Percentiles rank a stretch among this genome's conserved stretches.
Evolutionary conservation across 2,329 filamentous ascomycete genomes (phyloP).

Genomic region (Xylaria sp.): DNA sequence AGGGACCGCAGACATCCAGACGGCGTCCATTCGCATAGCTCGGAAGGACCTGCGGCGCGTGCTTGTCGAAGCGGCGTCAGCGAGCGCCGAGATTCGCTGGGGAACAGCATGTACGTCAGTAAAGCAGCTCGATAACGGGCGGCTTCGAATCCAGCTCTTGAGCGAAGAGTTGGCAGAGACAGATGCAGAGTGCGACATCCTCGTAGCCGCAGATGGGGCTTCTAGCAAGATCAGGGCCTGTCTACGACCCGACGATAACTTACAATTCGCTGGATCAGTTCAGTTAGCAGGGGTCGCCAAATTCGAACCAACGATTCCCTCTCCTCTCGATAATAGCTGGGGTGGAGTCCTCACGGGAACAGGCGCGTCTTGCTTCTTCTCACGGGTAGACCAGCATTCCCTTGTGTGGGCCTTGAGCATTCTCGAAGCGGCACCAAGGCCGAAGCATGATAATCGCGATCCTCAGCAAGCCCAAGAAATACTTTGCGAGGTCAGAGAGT

Average conservation of each 20-base stretch:
- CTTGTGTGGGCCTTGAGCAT: slow-evolving; percentile 58
- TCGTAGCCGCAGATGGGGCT: slow-evolving; percentile 59
- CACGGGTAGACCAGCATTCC: slow-evolving; percentile 54
- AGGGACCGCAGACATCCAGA: slow-evolving; percentile 50
- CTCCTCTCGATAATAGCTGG: slow-evolving; percentile 53
- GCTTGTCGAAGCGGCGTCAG: slow-evolving; percentile 47
- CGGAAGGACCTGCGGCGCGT: slow-evolving; percentile 51
- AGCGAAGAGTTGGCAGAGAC: slow-evolving; percentile 41
- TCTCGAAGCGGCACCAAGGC: slow-evolving; percentile 38
- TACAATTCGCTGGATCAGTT: slow-evolving; percentile 54
- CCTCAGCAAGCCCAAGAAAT: slow-evolving; percentile 45
- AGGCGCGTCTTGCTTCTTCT: slow-evolving; percentile 57
- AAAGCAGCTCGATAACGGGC: slow-evolving; percentile 32
- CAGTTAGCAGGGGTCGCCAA: slow-evolving; percentile 53
- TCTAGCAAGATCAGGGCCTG: slow-evolving; percentile 54
- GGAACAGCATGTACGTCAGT: slow-evolving; percentile 33
- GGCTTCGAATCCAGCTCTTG: slow-evolving; percentile 37
- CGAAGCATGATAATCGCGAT: slow-evolving; percentile 29
- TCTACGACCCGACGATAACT: slow-evolving; percentile 53
- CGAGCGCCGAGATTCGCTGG: slow-evolving; percentile 25
- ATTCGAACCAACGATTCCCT: slow-evolving; percentile 51
- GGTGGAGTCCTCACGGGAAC: slow-evolving; percentile 53
- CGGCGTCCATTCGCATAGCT: slow-evolving; percentile 52
- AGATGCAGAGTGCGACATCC: slow-evolving; percentile 52
- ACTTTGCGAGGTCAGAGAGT: slow-evolving; percentile 47